Evolutionary conservation across 257 asterid genomes (phyloP).

Genomic region (Jacaranda mimosifolia): DNA sequence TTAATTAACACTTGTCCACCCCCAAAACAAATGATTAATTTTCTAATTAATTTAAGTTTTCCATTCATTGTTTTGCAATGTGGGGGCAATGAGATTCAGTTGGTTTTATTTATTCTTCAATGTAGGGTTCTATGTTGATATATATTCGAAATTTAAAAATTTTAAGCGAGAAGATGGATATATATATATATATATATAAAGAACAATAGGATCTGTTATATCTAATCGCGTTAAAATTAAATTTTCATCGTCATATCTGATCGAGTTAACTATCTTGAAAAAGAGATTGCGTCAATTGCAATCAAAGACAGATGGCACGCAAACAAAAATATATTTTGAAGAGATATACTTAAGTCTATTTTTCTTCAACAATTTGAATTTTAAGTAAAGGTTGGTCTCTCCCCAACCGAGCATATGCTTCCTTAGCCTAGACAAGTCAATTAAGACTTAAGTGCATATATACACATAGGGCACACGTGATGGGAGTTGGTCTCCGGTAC

Average conservation of each 20-base stretch:
- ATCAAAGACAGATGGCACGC: slow-evolving; percentile 5
- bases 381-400: slow-evolving; percentile 36
- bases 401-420: slow-evolving; percentile 62
- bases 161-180: no score
- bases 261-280: no score
- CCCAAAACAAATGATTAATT: background rate
- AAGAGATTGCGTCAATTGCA: no score
- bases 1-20: background rate
- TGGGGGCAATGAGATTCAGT: slow-evolving; percentile 7
- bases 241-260: no score
- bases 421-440: slow-evolving; percentile 42
- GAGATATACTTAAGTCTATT: background rate
- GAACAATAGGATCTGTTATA: no score
- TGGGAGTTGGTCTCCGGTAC: slow-evolving; percentile 48
- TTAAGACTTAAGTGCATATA: slow-evolving; percentile 19
- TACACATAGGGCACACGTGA: slow-evolving; percentile 46
- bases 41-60: background rate
- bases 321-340: background rate
- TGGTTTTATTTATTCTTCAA: background rate
- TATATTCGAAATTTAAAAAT: no score
- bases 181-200: no score
- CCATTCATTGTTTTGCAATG: background rate
- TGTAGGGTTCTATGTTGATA: no score
- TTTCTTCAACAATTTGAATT: background rate
- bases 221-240: no score